These are phyloP conservation scores for Rhododendron kiyosumense DNA, from an alignment of 148 eudicot species.

Conservation along the genomic window DNA sequence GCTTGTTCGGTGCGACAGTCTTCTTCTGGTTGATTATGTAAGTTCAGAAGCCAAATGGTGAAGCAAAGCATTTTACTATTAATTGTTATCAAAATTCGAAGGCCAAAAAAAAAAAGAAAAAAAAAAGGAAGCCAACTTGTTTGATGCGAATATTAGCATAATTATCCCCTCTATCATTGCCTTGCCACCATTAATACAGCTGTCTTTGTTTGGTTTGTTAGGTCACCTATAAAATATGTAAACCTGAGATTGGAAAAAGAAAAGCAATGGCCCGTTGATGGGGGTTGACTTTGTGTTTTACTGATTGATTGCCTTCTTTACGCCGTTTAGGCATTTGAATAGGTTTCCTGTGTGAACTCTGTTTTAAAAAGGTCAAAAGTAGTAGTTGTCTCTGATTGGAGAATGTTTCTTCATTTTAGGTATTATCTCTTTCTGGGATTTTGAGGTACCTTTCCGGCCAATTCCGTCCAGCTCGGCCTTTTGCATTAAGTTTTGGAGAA, in stretches of 20 bases:
- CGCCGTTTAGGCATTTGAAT: neutral
- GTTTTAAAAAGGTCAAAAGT: neutral
- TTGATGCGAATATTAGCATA: neutral
- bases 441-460: too few species aligned
- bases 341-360: neutral
- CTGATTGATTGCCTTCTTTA: neutral
- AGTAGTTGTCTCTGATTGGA: neutral
- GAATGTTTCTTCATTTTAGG: neutral
- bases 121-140: neutral
- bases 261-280: neutral
- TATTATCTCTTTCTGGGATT: neutral
- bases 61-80: too few species aligned
- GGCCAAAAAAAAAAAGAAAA: too few species aligned
- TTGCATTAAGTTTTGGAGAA: too few species aligned
- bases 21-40: neutral
- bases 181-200: neutral
- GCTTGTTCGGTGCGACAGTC: conserved; percentile 86
- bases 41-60: neutral
- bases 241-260: neutral
- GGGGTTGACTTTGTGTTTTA: neutral
- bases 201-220: neutral
- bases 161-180: neutral
- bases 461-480: too few species aligned
- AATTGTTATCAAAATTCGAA: too few species aligned
- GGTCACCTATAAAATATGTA: neutral